phyloP scores from a whole-genome alignment of 306 rosid species.

The Gynostemma pentaphyllum region DNA sequence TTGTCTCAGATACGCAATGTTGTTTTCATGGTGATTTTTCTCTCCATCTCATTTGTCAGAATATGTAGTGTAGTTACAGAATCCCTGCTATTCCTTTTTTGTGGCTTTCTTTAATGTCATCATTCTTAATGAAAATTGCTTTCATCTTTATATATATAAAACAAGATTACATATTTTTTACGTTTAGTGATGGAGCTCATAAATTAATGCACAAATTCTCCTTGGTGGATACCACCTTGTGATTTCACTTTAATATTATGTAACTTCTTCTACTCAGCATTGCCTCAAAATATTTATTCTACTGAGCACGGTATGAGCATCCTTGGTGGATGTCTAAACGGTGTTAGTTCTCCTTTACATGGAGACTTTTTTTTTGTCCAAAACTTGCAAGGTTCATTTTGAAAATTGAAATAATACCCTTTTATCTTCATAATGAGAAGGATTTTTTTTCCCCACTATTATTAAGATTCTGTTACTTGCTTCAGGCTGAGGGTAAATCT shows the following conservation, averaged over 20 bases:
- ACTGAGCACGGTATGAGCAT: not conserved
- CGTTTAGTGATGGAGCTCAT: not conserved
- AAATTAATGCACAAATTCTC: not conserved
- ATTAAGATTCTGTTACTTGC: no score
- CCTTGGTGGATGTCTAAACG: not conserved
- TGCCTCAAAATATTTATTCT: no score
- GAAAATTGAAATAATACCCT: not conserved
- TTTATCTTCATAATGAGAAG: no score
- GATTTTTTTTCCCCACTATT: no score
- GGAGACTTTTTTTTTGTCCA: not conserved
- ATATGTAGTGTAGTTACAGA: not conserved
- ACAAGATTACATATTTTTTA: not conserved
- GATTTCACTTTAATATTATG: not conserved
- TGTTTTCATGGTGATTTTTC: conserved; percentile 71
- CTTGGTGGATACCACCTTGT: not conserved
- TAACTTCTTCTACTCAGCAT: not conserved
- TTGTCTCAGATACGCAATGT: conserved; percentile 68
- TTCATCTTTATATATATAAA: not conserved
- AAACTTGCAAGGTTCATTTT: not conserved
- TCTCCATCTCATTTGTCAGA: not conserved
- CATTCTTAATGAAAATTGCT: no score
- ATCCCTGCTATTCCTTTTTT: no score
- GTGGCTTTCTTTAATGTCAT: no score
- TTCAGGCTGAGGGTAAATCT: no score
- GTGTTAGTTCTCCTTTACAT: not conserved